Evolutionary conservation across 148 eudicot genomes (phyloP), one percentile per base, ranked within the genome.

Genomic region (Cornus suecica): DNA sequence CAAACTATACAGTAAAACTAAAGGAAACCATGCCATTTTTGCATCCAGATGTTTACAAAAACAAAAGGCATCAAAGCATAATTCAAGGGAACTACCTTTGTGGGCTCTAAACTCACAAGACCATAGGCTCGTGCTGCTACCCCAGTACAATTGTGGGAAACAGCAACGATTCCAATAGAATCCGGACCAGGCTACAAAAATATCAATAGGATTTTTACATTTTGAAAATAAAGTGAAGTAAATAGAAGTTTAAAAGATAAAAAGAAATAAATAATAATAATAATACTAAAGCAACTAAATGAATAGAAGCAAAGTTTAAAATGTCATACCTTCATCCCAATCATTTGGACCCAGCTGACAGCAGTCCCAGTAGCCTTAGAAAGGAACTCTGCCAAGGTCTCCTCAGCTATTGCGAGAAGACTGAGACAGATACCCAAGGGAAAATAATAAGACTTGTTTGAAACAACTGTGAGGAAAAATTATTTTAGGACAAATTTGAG

Each of bases 331-430:
- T 87, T 87, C 90, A 87, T 87, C 90, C 90, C 90, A 80, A 83
- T 83, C 90, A 87, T 81, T 84, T 85, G 88, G 63, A 87, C 90
- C 90, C 90, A 87, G 80, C 85, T 83, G 77, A 87, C 90, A 85
- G 90, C 88, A 81, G 90, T 87, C 81, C 90, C 90, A 58, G 88
- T 87, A 76, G 90, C 90, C 88, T 87, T 87, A 5, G 86, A 80
- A 71, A 87, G 90, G 84, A 87, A 87, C 88, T 83, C 88, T 77
- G 88, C 74, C 83, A 87, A 74, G 74, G 88, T 87, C 86, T 85
- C 86, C 90, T 87, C 90, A 77, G 90, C 90, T 58, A 87, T 83
- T 5, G 88, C 83, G 67, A 81, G 88, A 80, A 87, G 88, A 79
- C 90, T 87, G 52, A 65, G 27, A n/a, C 27, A 34, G n/a, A 54